phyloP scores from a whole-genome alignment of 2,329 filamentous ascomycete species.

The Mycosphaerella sp. region DNA sequence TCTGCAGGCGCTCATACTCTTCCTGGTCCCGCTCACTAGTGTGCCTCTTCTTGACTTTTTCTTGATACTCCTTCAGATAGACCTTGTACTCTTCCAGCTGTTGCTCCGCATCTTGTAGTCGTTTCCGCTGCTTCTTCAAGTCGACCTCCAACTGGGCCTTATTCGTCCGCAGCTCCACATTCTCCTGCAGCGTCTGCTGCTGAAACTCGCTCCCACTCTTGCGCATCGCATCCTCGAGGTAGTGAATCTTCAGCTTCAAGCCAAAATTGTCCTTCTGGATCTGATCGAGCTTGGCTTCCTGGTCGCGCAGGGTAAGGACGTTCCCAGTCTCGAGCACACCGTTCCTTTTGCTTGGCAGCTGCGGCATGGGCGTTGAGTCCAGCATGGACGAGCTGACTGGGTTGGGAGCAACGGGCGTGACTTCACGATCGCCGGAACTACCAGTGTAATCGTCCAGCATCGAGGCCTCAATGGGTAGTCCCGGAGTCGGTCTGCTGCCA shows the following conservation, averaged over 20 bases:
- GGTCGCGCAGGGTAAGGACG: constrained; percentile 83
- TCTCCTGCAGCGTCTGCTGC: constrained; percentile 82
- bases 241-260: constrained; percentile 94
- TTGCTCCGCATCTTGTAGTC: constrained; percentile 71
- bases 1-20: constrained; percentile 48
- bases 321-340: constrained; percentile 74
- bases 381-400: constrained; percentile 63
- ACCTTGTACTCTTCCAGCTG: constrained; percentile 78
- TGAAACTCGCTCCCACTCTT: constrained; percentile 88
- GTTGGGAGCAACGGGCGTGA: constrained; percentile 68
- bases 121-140: constrained; percentile 78
- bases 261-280: constrained; percentile 99
- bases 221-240: constrained; percentile 80
- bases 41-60: constrained; percentile 70
- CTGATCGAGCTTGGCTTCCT: constrained; percentile 86
- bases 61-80: constrained; percentile 75
- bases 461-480: constrained; percentile 69
- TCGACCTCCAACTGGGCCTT: constrained; percentile 85
- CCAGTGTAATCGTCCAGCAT: constrained; percentile 57
- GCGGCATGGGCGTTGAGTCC: constrained; percentile 73
- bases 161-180: constrained; percentile 91
- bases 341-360: constrained; percentile 56
- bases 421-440: constrained; percentile 54
- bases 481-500: constrained; percentile 59
- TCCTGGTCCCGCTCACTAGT: constrained; percentile 60